Evolutionary conservation across 192 early-diverging fungal genomes (phyloP).

Genomic region (Pilobolus umbonatus): DNA sequence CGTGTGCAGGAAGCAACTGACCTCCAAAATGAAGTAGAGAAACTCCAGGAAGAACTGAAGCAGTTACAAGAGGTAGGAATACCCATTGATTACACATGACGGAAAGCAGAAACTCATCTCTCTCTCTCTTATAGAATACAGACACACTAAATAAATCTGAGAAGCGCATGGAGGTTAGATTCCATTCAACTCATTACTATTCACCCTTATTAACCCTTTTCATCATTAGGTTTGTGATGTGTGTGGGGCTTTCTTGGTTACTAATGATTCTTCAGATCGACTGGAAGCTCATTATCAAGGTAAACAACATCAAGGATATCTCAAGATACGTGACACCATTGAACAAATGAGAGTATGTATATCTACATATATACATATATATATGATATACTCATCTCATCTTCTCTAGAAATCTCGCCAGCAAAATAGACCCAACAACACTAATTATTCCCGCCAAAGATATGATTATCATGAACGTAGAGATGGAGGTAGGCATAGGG

Average conservation of each 20-base stretch:
- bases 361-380: background rate
- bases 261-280: slow-evolving; percentile 76
- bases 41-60: slow-evolving; percentile 58
- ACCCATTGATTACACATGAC: background rate
- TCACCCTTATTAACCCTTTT: background rate
- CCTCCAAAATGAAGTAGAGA: slow-evolving; percentile 61
- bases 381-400: background rate
- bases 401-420: slow-evolving; percentile 5
- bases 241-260: slow-evolving; percentile 79
- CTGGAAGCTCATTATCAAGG: slow-evolving; percentile 79
- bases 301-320: slow-evolving; percentile 82
- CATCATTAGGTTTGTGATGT: slow-evolving; percentile 71
- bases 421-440: slow-evolving; percentile 1
- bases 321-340: slow-evolving; percentile 68
- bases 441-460: slow-evolving; percentile 27
- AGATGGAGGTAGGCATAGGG: slow-evolving; percentile 35
- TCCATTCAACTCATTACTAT: too few species aligned
- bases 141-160: slow-evolving; percentile 45
- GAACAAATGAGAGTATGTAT: slow-evolving; percentile 56
- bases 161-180: slow-evolving; percentile 57
- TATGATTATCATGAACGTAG: slow-evolving; percentile 37
- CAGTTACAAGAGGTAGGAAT: slow-evolving; percentile 48
- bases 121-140: slow-evolving; percentile 3
- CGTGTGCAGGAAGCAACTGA: slow-evolving; percentile 67
- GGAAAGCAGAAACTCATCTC: background rate